phyloP scores from a whole-genome alignment of 202 grass and related monocot genomes.

The Saccharum hybrid region DNA sequence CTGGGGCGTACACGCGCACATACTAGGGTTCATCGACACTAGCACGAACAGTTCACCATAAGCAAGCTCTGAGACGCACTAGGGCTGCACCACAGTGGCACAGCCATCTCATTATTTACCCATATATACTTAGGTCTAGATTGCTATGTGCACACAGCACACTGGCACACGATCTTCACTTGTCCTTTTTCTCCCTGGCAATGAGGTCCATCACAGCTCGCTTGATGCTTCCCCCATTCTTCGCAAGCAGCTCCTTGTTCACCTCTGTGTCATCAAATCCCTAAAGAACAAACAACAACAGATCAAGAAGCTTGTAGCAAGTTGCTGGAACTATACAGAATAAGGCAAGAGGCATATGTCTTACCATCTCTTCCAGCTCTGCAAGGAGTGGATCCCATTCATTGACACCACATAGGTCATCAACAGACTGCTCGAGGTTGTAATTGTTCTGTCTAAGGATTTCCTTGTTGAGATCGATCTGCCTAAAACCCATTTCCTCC shows the following conservation, averaged over 20 bases:
- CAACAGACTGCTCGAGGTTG: constrained; percentile 85
- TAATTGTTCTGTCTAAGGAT: constrained; percentile 89
- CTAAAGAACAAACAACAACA: constrained; percentile 38
- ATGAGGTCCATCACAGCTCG: constrained; percentile 76
- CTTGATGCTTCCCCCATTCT: constrained; percentile 88
- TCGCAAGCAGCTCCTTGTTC: constrained; percentile 72
- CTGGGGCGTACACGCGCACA: not conserved
- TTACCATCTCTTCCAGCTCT: constrained; percentile 85
- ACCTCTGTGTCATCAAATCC: constrained; percentile 68
- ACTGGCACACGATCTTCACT: constrained; percentile 55
- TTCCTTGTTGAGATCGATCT: constrained; percentile 94
- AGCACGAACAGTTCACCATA: constrained; percentile 16
- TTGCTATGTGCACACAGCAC: constrained; percentile 39
- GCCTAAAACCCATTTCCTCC: constrained; percentile 93
- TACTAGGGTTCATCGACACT: not conserved
- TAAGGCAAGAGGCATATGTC: not conserved
- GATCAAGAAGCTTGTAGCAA: not conserved
- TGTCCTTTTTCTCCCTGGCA: constrained; percentile 68
- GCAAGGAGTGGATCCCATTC: constrained; percentile 76
- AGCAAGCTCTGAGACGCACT: constrained; percentile 36
- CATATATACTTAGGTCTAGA: constrained; percentile 29
- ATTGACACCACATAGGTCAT: constrained; percentile 76
- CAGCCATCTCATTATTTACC: constrained; percentile 47
- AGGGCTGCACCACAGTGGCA: not conserved
- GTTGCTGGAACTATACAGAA: not conserved